Conservation (phyloP, 108 stramenopile species). For the Fragilariopsis cylindrus region DNA sequence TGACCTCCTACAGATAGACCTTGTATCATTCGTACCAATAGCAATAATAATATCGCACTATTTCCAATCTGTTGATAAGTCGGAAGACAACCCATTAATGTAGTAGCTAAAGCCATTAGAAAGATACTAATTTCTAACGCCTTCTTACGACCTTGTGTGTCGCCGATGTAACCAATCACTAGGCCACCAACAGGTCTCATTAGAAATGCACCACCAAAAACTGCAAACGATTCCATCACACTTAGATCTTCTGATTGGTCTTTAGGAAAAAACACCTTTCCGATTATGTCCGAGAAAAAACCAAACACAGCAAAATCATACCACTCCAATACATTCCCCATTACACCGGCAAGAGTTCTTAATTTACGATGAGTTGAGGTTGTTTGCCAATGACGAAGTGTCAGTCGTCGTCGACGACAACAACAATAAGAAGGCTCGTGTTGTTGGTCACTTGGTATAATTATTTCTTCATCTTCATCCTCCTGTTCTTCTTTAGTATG, state of each 20-base stretch:
- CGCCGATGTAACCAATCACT: conserved; percentile 72
- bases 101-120: conserved; percentile 80
- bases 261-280: conserved; percentile 74
- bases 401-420: too few species aligned
- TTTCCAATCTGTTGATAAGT: conserved; percentile 66
- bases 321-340: conserved; percentile 37
- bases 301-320: conserved; percentile 70
- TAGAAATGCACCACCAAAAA: conserved; percentile 84
- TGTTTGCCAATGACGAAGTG: conserved; percentile 1
- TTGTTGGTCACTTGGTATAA: too few species aligned
- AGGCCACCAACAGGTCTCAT: conserved; percentile 78
- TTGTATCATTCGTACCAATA: conserved; percentile 69
- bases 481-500: too few species aligned
- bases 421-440: too few species aligned
- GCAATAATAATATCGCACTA: conserved; percentile 48
- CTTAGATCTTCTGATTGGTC: conserved; percentile 33
- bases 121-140: conserved; percentile 66
- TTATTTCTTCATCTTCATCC: too few species aligned
- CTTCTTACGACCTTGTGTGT: conserved; percentile 65
- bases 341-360: conserved; percentile 17
- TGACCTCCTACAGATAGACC: conserved; percentile 84
- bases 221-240: conserved; percentile 58
- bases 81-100: conserved; percentile 81
- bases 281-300: conserved; percentile 66
- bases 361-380: conserved; percentile 4